Conservation (phyloP, 23 red algal genomes). For the Gracilaria caudata region DNA sequence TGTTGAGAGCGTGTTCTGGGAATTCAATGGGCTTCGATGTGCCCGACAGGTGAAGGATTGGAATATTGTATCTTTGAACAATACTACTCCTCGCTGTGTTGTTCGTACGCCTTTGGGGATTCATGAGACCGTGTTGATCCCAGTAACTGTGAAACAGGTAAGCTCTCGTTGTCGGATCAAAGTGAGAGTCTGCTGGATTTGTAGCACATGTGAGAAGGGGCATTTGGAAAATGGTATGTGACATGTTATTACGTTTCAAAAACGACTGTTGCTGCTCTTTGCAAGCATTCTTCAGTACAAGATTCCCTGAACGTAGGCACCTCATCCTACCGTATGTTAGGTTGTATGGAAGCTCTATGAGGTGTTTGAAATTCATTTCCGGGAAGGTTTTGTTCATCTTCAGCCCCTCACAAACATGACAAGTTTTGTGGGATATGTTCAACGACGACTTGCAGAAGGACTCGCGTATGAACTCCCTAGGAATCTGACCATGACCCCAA, state of each 20-base stretch:
- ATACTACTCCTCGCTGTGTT: neutral
- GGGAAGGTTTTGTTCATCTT: constrained; percentile 4
- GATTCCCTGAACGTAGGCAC: constrained; percentile 4
- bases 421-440: neutral
- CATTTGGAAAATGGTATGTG: constrained; percentile 64
- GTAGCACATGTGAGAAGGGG: constrained; percentile 27
- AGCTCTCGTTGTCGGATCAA: constrained; percentile 29
- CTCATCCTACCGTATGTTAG: constrained; percentile 32
- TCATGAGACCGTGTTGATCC: constrained; percentile 36
- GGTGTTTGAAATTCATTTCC: neutral
- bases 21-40: neutral
- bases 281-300: neutral
- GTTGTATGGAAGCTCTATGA: constrained; percentile 37
- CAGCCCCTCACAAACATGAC: constrained; percentile 21
- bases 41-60: neutral
- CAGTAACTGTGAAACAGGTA: constrained; percentile 64
- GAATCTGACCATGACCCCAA: constrained; percentile 53
- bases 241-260: constrained; percentile 15
- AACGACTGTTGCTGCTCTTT: constrained; percentile 2
- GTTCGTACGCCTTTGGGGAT: neutral
- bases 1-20: constrained; percentile 45
- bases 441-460: constrained; percentile 35
- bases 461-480: constrained; percentile 38
- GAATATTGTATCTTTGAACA: neutral
- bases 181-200: constrained; percentile 14